Evolutionary conservation across 352 stramenopile genomes (phyloP), one percentile per base, ranked within the genome.

Genomic region (Pythium sp.): DNA sequence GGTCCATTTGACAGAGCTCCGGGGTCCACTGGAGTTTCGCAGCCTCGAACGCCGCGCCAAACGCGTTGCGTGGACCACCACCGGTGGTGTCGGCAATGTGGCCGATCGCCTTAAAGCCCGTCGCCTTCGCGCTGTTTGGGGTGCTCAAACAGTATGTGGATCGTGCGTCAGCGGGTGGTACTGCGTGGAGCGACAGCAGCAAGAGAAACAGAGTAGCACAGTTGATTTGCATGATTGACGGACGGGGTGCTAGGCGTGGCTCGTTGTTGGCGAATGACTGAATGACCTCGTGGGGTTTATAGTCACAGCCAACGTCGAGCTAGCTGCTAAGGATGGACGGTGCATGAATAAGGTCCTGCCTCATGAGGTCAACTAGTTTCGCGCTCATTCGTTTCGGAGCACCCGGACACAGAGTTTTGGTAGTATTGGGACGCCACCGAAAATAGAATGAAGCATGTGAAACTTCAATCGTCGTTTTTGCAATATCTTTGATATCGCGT

Each of bases 1-100:
- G 75, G 69, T 84, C 77, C 18, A 49, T 60, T n/a, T 72, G 24
- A 54, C 77, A 84, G 49, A 84, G 53, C 9, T 38, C 60, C 11
- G 46, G 41, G 2, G 75, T 83, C 81, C 79, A 89, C 53, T 72
- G 71, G 36, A 67, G 46, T 0, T 68, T 72, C 0, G 72, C 73
- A 5, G 9, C 28, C 0, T 62, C 11, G 41, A 85, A 85, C 12
- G 49, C 74, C 4, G 41, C 1, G 12, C 77, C 74, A 38, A 84
- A 84, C 8, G 56, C 14, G 64, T 80, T 82, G 32, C 58, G 53
- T 14, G 41, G 46, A 20, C 72, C 77, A 14, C 72, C 75, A 18
- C 55, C 18, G 18, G 7, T 11, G 3, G 28, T 43, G 15, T 20
- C 12, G 14, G 26, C 6, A 15, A 43, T 14, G 30, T 60, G 55